Evolutionary conservation across 2,329 filamentous ascomycete species (phyloP).

Genomic region (Claviceps sorghi): DNA sequence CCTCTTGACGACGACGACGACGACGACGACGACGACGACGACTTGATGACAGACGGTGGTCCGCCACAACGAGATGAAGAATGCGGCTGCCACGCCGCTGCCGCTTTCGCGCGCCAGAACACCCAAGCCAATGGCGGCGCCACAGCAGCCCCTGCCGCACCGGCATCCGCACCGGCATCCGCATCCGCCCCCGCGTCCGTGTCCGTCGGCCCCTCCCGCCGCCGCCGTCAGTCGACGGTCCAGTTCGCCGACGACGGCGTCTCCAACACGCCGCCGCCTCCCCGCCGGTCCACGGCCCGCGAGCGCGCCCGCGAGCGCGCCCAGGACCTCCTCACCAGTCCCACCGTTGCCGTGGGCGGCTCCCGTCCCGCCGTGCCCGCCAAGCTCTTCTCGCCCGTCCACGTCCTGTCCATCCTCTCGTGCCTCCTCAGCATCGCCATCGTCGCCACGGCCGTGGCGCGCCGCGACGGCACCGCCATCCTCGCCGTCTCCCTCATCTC

Average conservation of each 20-base stretch:
- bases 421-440: slow-evolving; percentile 33
- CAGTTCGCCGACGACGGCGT: slow-evolving; percentile 5
- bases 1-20: too few relatives aligned
- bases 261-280: slow-evolving; percentile 3
- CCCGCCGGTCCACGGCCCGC: slow-evolving; percentile 20
- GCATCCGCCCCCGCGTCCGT: too few relatives aligned
- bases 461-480: slow-evolving; percentile 22
- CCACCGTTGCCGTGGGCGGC: slow-evolving; percentile 22
- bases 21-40: too few relatives aligned
- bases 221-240: not conserved
- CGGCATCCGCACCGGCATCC: too few relatives aligned
- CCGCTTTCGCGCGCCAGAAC: not conserved
- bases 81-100: not conserved
- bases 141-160: not conserved
- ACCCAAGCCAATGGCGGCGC: not conserved
- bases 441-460: slow-evolving; percentile 25
- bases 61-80: not conserved
- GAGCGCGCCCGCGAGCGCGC: too few relatives aligned
- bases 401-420: slow-evolving; percentile 37
- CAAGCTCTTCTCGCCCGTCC: slow-evolving; percentile 34
- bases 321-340: slow-evolving; percentile 28
- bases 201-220: not conserved
- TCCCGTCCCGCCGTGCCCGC: slow-evolving; percentile 33
- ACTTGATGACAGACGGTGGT: not conserved
- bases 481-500: slow-evolving; percentile 37